These are phyloP conservation scores for Rubia yunnanensis DNA, from an alignment of 257 asterid genomes.

Conservation along the genomic window DNA sequence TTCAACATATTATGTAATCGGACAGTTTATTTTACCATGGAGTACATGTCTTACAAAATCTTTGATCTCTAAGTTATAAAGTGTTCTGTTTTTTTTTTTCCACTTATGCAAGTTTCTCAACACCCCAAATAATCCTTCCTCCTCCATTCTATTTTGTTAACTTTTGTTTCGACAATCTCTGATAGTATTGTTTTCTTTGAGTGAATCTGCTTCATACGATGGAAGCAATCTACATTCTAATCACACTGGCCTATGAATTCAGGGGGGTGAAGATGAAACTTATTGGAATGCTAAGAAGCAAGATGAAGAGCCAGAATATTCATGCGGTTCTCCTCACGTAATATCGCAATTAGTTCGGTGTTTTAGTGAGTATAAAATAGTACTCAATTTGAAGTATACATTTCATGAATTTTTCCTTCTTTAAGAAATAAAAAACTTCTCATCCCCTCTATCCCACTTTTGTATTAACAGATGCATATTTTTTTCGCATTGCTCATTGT, in stretches of 20 bases:
- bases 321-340: slow-evolving; percentile 57
- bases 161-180: background rate
- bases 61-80: background rate
- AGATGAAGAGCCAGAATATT: slow-evolving; percentile 44
- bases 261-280: slow-evolving; percentile 81
- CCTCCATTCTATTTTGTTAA: background rate
- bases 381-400: slow-evolving; percentile 11
- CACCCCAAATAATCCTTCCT: background rate
- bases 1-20: background rate
- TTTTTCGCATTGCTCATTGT: background rate
- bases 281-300: slow-evolving; percentile 49
- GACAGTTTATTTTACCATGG: background rate
- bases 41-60: background rate
- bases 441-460: background rate
- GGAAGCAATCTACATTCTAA: slow-evolving; percentile 10
- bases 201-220: background rate
- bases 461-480: background rate
- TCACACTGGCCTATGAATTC: slow-evolving; percentile 26
- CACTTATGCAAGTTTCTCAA: background rate
- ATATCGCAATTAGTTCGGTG: slow-evolving; percentile 74
- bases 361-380: slow-evolving; percentile 58
- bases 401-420: background rate
- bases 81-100: background rate
- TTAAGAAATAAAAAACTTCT: no score
- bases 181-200: background rate